These are phyloP conservation scores for Aspergillus nomiae DNA, from an alignment of 2,329 filamentous ascomycete genomes.

Conservation along the genomic window DNA sequence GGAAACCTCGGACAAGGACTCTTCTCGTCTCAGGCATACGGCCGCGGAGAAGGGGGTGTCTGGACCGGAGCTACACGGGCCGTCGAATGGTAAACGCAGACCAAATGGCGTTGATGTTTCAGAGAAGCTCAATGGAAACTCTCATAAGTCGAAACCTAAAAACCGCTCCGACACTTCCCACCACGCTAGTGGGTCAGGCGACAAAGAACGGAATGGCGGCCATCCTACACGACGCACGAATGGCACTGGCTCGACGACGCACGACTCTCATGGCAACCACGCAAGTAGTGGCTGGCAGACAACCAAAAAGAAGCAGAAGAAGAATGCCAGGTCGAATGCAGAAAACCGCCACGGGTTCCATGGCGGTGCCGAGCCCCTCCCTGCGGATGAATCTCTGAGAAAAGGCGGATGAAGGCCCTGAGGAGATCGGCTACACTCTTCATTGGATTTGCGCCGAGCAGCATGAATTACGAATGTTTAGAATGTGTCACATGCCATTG, in stretches of 20 bases:
- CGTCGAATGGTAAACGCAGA: conserved; percentile 35
- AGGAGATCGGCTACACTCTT: not conserved
- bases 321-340: conserved; percentile 36
- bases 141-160: conserved; percentile 38
- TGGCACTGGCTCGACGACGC: conserved; percentile 26
- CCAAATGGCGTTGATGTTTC: conserved; percentile 32
- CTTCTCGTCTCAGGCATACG: conserved; percentile 28
- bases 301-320: conserved; percentile 47
- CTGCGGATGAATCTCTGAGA: conserved; percentile 46
- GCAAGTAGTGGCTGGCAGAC: conserved; percentile 44
- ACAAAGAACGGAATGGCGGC: conserved; percentile 36
- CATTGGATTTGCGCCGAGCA: not conserved
- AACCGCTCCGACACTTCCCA: conserved; percentile 32
- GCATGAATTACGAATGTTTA: not conserved
- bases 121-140: conserved; percentile 38
- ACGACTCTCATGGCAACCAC: conserved; percentile 27
- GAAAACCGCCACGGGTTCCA: conserved; percentile 33
- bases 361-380: conserved; percentile 40
- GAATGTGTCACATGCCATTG: not conserved
- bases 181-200: conserved; percentile 19
- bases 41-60: conserved; percentile 31
- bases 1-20: conserved; percentile 32
- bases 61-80: conserved; percentile 32
- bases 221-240: conserved; percentile 35
- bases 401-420: conserved; percentile 46